phyloP scores from a whole-genome alignment of 768 basidiomycete genomes.

The Naganishia vaughanmartiniae region DNA sequence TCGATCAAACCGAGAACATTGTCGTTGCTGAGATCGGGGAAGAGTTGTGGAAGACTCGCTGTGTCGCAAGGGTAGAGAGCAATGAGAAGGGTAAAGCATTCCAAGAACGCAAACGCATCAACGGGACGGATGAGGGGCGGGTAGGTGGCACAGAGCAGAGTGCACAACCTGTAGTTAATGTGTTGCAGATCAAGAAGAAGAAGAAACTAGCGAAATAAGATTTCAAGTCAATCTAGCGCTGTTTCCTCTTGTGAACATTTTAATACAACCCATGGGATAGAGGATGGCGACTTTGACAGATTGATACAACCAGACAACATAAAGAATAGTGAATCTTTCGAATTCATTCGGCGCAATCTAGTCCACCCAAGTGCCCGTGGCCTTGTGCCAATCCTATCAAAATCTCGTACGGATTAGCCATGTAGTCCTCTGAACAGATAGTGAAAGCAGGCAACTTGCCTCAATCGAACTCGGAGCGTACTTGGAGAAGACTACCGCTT shows the following conservation, averaged over 20 bases:
- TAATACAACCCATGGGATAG: background rate
- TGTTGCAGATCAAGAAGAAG: conserved; percentile 22
- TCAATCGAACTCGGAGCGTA: conserved; percentile 50
- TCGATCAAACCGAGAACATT: conserved; percentile 52
- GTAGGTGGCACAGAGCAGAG: background rate
- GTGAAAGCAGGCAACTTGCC: conserved; percentile 33
- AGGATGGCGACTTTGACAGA: no score
- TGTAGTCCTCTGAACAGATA: no score
- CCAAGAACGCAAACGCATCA: background rate
- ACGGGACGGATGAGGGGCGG: background rate
- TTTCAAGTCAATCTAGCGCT: background rate
- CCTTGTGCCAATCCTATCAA: conserved; percentile 20
- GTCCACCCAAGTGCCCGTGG: conserved; percentile 22
- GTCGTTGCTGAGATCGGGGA: conserved; percentile 40
- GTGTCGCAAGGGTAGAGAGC: background rate
- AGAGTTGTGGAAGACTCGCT: conserved; percentile 32
- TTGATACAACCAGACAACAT: background rate
- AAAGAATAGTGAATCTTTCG: background rate
- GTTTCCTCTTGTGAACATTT: background rate
- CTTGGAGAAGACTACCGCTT: conserved; percentile 37
- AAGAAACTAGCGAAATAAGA: conserved; percentile 10
- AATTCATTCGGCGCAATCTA: background rate
- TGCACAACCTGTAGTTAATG: conserved; percentile 13
- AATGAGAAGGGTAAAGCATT: conserved; percentile 14
- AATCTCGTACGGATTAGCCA: background rate